Conservation (phyloP, 2,329 filamentous ascomycete species). For the Cercospora janseana region DNA sequence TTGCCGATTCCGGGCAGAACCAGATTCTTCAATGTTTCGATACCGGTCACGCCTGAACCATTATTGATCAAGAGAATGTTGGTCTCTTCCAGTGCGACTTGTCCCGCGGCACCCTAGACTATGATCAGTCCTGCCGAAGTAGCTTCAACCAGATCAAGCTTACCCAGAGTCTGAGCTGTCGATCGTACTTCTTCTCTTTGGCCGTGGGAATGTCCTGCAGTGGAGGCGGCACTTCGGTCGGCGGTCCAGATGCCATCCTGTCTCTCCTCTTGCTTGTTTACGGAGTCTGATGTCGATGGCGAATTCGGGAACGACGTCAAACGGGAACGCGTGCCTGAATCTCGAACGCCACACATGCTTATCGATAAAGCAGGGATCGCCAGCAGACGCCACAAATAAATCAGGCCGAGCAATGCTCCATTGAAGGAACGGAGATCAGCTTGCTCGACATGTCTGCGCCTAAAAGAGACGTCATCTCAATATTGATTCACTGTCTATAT, state of each 20-base stretch:
- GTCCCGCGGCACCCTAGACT: constrained; percentile 70
- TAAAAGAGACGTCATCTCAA: no score
- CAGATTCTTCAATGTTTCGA: constrained; percentile 95
- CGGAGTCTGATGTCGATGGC: constrained; percentile 4
- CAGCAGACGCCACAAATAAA: no score
- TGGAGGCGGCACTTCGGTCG: constrained; percentile 43
- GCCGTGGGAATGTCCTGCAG: constrained; percentile 54
- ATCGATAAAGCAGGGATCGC: constrained; percentile 1
- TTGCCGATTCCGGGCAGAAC: constrained; percentile 87
- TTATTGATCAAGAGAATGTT: constrained; percentile 90
- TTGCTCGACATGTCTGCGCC: no score
- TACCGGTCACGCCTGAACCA: constrained; percentile 78
- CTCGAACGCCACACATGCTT: constrained; percentile 6
- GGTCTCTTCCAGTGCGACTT: constrained; percentile 83
- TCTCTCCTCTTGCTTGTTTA: background rate
- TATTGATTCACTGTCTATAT: no score
- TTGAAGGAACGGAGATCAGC: no score
- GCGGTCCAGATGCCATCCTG: constrained; percentile 25
- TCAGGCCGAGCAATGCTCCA: no score
- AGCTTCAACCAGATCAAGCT: background rate
- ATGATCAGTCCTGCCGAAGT: background rate
- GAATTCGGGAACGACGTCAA: background rate
- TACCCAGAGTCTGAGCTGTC: constrained; percentile 85
- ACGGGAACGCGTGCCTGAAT: constrained; percentile 6
- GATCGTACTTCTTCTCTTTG: constrained; percentile 74